Evolutionary conservation across 495 filamentous ascomycete species (phyloP), one percentile per base, ranked within the genome.

Genomic region (Cairneyella variabilis): DNA sequence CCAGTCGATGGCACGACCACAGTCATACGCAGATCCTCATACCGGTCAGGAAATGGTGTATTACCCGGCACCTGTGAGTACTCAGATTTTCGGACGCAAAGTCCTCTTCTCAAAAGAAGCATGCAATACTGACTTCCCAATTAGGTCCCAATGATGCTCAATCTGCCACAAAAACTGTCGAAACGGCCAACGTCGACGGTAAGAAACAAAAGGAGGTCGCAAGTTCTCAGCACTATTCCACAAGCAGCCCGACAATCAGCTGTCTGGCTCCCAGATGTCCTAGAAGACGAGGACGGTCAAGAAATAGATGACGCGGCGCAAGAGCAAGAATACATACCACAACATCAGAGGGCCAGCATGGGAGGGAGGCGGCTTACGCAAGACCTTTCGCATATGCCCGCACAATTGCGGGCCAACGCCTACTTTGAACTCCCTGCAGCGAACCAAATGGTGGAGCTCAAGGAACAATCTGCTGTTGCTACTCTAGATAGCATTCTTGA

Each of bases 11-110:
- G 73, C 66, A 47, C 72, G 79, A 48, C 78, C 83, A 18, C 70
- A 78, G 56, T 76, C 81, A 18, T 85, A 83, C 62, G 70, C 84
- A 45, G 76, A 87, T 57, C 84, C 85, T 9, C 73, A 73, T 23
- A 78, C 78, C 2, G 83, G 77, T 3, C 81, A 92, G 53, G 74
- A 85, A 47, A 92, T 98, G 87, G 80, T 96, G 8, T 97, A 83
- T 66, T 98, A 98, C 64, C 93, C 93, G 12, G 93, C 93, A 3
- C 93, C 90, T 11, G 92, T 98, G n/a, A n/a, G n/a, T n/a, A n/a
- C n/a, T n/a, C n/a, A n/a, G n/a, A n/a, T n/a, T n/a, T n/a, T n/a
- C n/a, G n/a, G n/a, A n/a, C n/a, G n/a, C n/a, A n/a, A n/a, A n/a
- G n/a, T n/a, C n/a, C n/a, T n/a, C n/a, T n/a, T n/a, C n/a, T n/a